phyloP scores from a whole-genome alignment of 2,329 filamentous ascomycete genomes.

The Venturia effusa region DNA sequence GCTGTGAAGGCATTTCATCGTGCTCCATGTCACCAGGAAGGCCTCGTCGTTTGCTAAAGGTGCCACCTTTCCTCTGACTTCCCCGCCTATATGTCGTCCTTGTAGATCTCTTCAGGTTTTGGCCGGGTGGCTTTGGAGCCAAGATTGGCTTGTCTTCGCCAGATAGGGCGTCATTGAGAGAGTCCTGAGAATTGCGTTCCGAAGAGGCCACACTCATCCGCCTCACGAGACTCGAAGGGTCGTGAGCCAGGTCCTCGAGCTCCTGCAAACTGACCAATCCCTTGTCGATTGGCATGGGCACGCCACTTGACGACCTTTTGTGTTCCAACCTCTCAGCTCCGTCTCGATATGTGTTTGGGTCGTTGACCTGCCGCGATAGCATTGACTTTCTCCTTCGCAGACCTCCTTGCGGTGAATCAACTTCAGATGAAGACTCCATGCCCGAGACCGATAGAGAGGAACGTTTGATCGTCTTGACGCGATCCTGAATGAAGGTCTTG shows the following conservation, averaged over 20 bases:
- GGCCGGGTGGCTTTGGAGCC: slow-evolving; percentile 60
- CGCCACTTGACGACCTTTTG: slow-evolving; percentile 51
- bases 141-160: slow-evolving; percentile 76
- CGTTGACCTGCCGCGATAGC: slow-evolving; percentile 85
- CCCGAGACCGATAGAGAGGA: slow-evolving; percentile 52
- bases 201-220: slow-evolving; percentile 48
- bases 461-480: slow-evolving; percentile 79
- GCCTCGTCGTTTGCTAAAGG: slow-evolving; percentile 40
- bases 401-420: slow-evolving; percentile 31
- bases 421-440: not conserved
- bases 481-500: slow-evolving; percentile 89
- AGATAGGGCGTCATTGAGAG: slow-evolving; percentile 10
- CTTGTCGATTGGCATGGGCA: slow-evolving; percentile 45
- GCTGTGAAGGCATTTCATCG: slow-evolving; percentile 30
- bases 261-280: slow-evolving; percentile 45
- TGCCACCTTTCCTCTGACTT: slow-evolving; percentile 70
- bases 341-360: slow-evolving; percentile 64
- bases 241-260: slow-evolving; percentile 72
- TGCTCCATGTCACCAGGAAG: slow-evolving; percentile 3
- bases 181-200: slow-evolving; percentile 30
- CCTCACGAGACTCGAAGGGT: slow-evolving; percentile 61
- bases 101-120: slow-evolving; percentile 78
- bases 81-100: slow-evolving; percentile 85
- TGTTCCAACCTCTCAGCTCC: slow-evolving; percentile 70
- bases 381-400: slow-evolving; percentile 87